Conservation (phyloP, 331 rosid species). For the Rhamnella rubrinervis region DNA sequence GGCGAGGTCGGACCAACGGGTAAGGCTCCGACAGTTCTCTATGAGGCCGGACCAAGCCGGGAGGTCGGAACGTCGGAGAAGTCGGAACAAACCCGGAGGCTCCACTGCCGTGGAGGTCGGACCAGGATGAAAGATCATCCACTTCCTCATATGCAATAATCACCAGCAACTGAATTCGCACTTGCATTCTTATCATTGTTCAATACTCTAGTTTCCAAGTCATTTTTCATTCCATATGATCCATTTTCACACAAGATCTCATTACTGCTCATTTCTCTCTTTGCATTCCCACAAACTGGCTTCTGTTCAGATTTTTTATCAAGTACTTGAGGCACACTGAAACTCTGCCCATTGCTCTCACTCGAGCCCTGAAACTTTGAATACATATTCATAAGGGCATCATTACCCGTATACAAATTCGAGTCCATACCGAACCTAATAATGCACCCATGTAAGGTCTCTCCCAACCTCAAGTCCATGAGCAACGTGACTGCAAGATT, state of each 20-base stretch:
- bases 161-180: not conserved
- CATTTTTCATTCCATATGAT: not conserved
- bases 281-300: not conserved
- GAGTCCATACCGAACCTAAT: slow-evolving; percentile 31
- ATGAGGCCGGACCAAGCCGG: too few relatives aligned
- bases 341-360: slow-evolving; percentile 1
- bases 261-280: not conserved
- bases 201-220: not conserved
- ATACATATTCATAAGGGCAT: slow-evolving; percentile 50
- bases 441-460: slow-evolving; percentile 39
- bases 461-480: slow-evolving; percentile 36
- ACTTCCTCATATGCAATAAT: not conserved
- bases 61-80: too few relatives aligned
- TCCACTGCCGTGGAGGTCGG: too few relatives aligned
- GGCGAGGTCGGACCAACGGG: too few relatives aligned
- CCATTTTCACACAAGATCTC: not conserved
- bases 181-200: slow-evolving; percentile 1
- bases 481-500: slow-evolving; percentile 41
- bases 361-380: slow-evolving; percentile 21
- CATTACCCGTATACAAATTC: slow-evolving; percentile 47
- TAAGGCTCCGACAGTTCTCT: too few relatives aligned
- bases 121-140: not conserved
- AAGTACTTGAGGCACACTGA: slow-evolving; percentile 16
- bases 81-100: too few relatives aligned
- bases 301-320: slow-evolving; percentile 28